These are phyloP conservation scores for Rosa chinensis DNA, from an alignment of 306 rosid genomes.

Conservation along the genomic window DNA sequence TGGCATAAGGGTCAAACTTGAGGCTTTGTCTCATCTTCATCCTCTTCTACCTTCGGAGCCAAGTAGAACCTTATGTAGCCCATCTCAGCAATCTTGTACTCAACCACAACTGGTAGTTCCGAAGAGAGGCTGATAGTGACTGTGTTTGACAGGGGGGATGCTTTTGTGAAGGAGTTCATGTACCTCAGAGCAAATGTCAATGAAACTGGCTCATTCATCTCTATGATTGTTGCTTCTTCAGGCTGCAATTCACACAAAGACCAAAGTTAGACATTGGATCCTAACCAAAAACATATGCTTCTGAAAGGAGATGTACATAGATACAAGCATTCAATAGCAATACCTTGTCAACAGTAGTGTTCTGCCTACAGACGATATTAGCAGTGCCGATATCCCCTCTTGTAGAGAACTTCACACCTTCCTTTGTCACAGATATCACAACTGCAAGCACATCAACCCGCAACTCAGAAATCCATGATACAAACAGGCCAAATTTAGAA, in stretches of 20 bases:
- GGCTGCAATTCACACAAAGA: constrained; percentile 38
- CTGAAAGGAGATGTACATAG: background rate
- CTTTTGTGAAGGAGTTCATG: constrained; percentile 93
- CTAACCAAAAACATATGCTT: background rate
- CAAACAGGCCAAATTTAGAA: background rate
- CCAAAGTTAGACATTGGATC: background rate
- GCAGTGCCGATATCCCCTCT: constrained; percentile 94
- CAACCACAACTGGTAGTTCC: constrained; percentile 64
- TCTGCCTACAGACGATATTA: constrained; percentile 92
- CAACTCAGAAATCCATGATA: background rate
- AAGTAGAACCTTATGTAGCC: constrained; percentile 78
- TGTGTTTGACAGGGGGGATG: constrained; percentile 69
- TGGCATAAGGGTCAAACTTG: constrained; percentile 7
- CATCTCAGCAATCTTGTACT: constrained; percentile 69
- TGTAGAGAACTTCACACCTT: constrained; percentile 94
- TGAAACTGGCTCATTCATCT: constrained; percentile 88
- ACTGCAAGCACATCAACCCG: constrained; percentile 42
- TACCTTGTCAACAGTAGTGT: constrained; percentile 89
- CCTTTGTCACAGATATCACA: constrained; percentile 88
- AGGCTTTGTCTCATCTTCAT: constrained; percentile 56
- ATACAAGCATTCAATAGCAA: background rate
- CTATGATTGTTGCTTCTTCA: constrained; percentile 59
- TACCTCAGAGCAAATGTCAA: constrained; percentile 87
- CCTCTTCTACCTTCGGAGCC: constrained; percentile 96
- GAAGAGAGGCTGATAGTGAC: constrained; percentile 69